A percentile compares a stretch with the other conserved stretches of the same genome.
Conservation (phyloP, 306 rosid species). For the Cicer bijugum region DNA sequence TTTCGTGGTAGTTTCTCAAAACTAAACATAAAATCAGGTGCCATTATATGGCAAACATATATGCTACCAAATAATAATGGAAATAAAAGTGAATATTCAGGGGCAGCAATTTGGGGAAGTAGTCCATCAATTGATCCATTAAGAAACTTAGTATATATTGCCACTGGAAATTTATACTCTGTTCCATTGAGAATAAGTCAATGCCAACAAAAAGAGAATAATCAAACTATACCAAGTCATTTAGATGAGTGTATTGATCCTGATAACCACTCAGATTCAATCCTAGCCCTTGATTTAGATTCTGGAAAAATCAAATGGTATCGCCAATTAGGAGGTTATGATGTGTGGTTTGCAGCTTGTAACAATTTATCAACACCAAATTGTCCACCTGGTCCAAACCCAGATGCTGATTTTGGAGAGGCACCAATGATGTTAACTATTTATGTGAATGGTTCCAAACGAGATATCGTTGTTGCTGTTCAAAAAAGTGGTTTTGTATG, state of each 20-base stretch:
- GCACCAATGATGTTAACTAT: slow-evolving; percentile 62
- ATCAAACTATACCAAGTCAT: slow-evolving; percentile 49
- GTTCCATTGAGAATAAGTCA: slow-evolving; percentile 46
- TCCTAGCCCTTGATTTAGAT: slow-evolving; percentile 63
- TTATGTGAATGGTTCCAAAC: slow-evolving; percentile 43
- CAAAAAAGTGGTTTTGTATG: slow-evolving; percentile 73
- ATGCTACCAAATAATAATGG: slow-evolving; percentile 53
- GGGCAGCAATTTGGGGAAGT: slow-evolving; percentile 66
- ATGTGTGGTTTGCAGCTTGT: slow-evolving; percentile 58
- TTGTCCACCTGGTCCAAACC: slow-evolving; percentile 65
- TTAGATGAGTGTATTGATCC: slow-evolving; percentile 62
- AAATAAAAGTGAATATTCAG: slow-evolving; percentile 46
- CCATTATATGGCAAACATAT: slow-evolving; percentile 56
- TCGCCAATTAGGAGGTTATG: slow-evolving; percentile 68
- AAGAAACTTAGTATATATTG: slow-evolving; percentile 52
- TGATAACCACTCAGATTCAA: slow-evolving; percentile 57
- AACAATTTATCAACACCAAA: slow-evolving; percentile 44
- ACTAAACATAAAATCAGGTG: slow-evolving; percentile 48
- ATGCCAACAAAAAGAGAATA: slow-evolving; percentile 59
- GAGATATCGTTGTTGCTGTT: slow-evolving; percentile 61
- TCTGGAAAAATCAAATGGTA: slow-evolving; percentile 59
- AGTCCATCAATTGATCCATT: slow-evolving; percentile 55
- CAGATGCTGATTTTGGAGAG: slow-evolving; percentile 73
- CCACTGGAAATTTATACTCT: slow-evolving; percentile 56
- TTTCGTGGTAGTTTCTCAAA: slow-evolving; percentile 64